Base-by-base conservation (phyloP, 2,329 filamentous ascomycete genomes). In the Exutisphaerella laricina region DNA sequence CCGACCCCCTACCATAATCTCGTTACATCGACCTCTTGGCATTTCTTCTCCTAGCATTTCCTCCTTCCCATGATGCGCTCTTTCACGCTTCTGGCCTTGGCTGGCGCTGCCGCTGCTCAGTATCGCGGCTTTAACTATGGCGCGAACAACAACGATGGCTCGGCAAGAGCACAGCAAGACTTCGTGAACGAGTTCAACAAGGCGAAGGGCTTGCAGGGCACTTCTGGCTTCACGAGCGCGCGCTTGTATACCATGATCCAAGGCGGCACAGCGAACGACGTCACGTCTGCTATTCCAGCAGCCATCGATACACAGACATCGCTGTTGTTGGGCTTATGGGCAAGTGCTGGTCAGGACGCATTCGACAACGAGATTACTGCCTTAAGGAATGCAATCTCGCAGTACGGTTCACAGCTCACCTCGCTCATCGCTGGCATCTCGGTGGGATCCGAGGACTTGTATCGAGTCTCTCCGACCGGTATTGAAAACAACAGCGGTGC, bases 311-410 rank as follows among this genome's bases (percentile, higher is more conserved):
- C 86, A 58, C 77, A 87, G 56, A 94, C 86, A 2, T 74, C 75
- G 31, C 75, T 96, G 18, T 76, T 96, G 8, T 78, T 95, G 9
- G 88, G 88, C 54, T 70, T 96, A 38, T 95, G 88, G 88, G 79
- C 80, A 7, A 56, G 51, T 10, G 56, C 52, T n/a, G 56, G 57
- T 16, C 46, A 51, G 21, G 71, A 66, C 4, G 64, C 62, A 16
- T 81, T 94, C 64, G 67, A 74, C 62, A 85, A 87, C 61, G 88
- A 95, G 69, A 68, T 94, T 35, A 62, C 71, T 2, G 87, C 88
- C 10, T 73, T 95, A 36, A 77, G 77, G 63, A 67, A 72, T 31
- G 85, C 87, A 53, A 83, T 89, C 52, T 53, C 66, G 36, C 71
- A 79, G 58, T 88, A 88, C 62, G 86, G 85, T 44, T 66, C 69